Conservation (phyloP, 495 filamentous ascomycete genomes). For the Evernia prunastri region DNA sequence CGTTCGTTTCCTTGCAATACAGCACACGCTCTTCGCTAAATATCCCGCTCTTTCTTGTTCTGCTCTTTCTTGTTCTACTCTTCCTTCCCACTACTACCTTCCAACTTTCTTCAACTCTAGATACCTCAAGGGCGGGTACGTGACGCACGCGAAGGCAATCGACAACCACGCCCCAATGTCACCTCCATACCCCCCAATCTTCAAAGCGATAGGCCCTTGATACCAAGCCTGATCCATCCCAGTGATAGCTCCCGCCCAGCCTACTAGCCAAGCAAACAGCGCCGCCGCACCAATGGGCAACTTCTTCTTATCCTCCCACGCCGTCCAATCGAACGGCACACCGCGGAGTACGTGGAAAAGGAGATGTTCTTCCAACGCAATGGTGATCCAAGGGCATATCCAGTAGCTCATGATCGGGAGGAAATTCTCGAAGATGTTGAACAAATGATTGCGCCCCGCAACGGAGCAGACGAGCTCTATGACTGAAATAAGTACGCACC, state of each 20-base stretch:
- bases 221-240: conserved; percentile 57
- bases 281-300: conserved; percentile 55
- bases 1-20: too few relatives aligned
- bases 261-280: conserved; percentile 34
- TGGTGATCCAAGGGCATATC: conserved; percentile 47
- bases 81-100: conserved; percentile 26
- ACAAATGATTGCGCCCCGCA: conserved; percentile 45
- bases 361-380: conserved; percentile 45
- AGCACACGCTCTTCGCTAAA: too few relatives aligned
- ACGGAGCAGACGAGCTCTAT: conserved; percentile 50
- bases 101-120: conserved; percentile 36
- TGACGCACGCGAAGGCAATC: conserved; percentile 36
- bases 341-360: conserved; percentile 42
- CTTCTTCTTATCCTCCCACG: conserved; percentile 45
- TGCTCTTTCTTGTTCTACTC: background rate
- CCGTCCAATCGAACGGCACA: conserved; percentile 45
- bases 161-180: conserved; percentile 41
- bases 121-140: conserved; percentile 39
- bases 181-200: conserved; percentile 34
- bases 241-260: conserved; percentile 54
- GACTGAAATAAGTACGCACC: conserved; percentile 42
- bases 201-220: conserved; percentile 48
- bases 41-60: background rate
- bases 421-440: conserved; percentile 51
- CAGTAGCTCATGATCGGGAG: conserved; percentile 55